Evolutionary conservation across 192 early-diverging fungal genomes (phyloP), one percentile per base, ranked within the genome.

Genomic region (Jimgerdemannia flammicorona): DNA sequence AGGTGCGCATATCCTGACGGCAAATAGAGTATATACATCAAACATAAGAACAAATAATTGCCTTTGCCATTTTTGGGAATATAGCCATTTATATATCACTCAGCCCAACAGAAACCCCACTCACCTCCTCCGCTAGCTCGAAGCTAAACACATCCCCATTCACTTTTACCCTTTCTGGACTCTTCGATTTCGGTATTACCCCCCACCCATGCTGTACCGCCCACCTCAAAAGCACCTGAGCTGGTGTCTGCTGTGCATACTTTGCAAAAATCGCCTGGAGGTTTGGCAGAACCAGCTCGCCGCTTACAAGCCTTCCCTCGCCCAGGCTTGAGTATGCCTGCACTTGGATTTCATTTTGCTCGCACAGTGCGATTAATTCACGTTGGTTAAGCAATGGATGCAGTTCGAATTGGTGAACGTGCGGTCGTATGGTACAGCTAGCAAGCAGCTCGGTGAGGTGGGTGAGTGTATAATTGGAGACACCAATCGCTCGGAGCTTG

Each of bases 251-350:
- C 39, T 78, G 42, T 6, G 49, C 8, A 44, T 84, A 73, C 65
- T 72, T 67, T 20, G 73, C 54, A 1, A 73, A 70, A 41, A 86
- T 71, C 0, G 29, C 44, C 3, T 82, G 64, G 6, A 88, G 75
- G 40, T 66, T 73, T 8, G 74, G 67, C 1, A 84, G 3, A 6
- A 43, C 69, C 8, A 71, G 43, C 43, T 64, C 54, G 9, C 71
- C 75, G 69, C 3, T 39, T 40, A 88, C 67, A 9, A 88, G 72
- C 44, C 78, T 76, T 1, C 88, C 87, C 81, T 92, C 88, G 6
- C 93, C 93, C 1, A 94, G 77, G 75, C 90, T 92, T 8, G 89
- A 90, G 74, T 94, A 94, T 17, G 93, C 91, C 54, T 90, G 87
- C 44, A 92, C 81, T 40, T 84, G 81, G 69, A 94, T 91, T 3